These are phyloP conservation scores for Nemania sp. DNA, from an alignment of 2,329 filamentous ascomycete genomes.

Conservation along the genomic window DNA sequence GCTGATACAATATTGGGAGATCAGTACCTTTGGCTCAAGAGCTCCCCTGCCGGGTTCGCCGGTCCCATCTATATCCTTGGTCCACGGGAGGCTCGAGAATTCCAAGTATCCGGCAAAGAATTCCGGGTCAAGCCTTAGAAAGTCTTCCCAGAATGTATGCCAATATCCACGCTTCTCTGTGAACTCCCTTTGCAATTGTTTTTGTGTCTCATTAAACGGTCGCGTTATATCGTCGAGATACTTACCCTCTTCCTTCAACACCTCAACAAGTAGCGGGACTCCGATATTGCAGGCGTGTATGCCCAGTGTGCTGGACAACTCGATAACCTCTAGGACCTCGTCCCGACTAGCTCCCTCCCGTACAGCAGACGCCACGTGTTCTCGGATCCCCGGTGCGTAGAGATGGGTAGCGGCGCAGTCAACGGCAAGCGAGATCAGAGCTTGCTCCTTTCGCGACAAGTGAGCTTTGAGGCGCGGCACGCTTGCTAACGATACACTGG, in stretches of 20 bases:
- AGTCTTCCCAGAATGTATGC: conserved; percentile 51
- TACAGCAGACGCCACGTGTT: conserved; percentile 46
- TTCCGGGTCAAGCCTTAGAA: conserved; percentile 49
- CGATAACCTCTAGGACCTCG: conserved; percentile 52
- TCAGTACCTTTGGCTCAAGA: conserved; percentile 48
- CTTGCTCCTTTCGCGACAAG: conserved; percentile 47
- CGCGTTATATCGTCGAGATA: conserved; percentile 38
- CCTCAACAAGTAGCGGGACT: conserved; percentile 51
- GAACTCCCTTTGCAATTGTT: conserved; percentile 48
- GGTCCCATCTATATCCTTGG: conserved; percentile 34
- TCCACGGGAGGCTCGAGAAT: conserved; percentile 50
- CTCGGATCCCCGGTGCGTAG: conserved; percentile 48
- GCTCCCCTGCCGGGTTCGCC: conserved; percentile 31
- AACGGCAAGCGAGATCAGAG: conserved; percentile 49
- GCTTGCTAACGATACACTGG: conserved; percentile 33
- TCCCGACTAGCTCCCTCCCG: conserved; percentile 45
- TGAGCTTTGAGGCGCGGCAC: conserved; percentile 38
- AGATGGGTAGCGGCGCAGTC: conserved; percentile 50
- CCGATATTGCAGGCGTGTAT: conserved; percentile 54
- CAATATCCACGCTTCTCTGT: conserved; percentile 51
- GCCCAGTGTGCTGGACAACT: conserved; percentile 49
- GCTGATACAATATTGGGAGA: background rate
- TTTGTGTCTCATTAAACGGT: conserved; percentile 43
- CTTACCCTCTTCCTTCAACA: conserved; percentile 48
- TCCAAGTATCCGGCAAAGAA: conserved; percentile 54